A percentile compares a stretch with the other conserved stretches of the same genome.
phyloP scores from a whole-genome alignment of 1,284 basidiomycete genomes.

The Ganoderma sp. region DNA sequence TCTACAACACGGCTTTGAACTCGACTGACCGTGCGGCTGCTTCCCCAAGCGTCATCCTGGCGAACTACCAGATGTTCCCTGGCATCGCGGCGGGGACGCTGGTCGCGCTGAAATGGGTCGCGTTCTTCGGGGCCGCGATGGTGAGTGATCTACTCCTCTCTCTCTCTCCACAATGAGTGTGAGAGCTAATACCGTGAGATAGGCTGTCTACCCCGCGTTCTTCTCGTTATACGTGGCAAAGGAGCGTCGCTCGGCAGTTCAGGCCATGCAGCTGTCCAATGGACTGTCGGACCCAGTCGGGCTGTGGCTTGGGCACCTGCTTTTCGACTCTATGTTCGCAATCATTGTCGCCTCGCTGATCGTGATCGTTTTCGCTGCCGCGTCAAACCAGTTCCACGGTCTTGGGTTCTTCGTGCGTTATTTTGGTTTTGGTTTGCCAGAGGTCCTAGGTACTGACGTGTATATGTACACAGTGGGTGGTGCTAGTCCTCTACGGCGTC shows the following conservation, averaged over 20 bases:
- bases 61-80: constrained; percentile 63
- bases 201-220: constrained; percentile 82
- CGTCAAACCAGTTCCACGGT: constrained; percentile 69
- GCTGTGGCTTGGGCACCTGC: constrained; percentile 80
- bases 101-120: constrained; percentile 66
- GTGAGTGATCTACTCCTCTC: no score
- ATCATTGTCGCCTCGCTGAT: constrained; percentile 65
- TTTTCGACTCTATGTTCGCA: constrained; percentile 73
- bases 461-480: constrained; percentile 61
- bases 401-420: constrained; percentile 68
- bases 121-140: constrained; percentile 73
- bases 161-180: no score
- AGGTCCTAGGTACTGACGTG: not conserved
- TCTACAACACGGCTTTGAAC: constrained; percentile 66
- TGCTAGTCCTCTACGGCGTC: constrained; percentile 75
- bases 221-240: constrained; percentile 77
- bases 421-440: not conserved
- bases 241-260: constrained; percentile 70
- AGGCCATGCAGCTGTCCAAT: constrained; percentile 82
- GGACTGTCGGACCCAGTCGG: constrained; percentile 74
- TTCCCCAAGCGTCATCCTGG: constrained; percentile 55
- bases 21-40: constrained; percentile 44
- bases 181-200: not conserved
- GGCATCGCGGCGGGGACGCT: constrained; percentile 59
- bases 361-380: constrained; percentile 63